Evolutionary conservation across 2,329 filamentous ascomycete species (phyloP).

Genomic region (Monilinia fructigena): DNA sequence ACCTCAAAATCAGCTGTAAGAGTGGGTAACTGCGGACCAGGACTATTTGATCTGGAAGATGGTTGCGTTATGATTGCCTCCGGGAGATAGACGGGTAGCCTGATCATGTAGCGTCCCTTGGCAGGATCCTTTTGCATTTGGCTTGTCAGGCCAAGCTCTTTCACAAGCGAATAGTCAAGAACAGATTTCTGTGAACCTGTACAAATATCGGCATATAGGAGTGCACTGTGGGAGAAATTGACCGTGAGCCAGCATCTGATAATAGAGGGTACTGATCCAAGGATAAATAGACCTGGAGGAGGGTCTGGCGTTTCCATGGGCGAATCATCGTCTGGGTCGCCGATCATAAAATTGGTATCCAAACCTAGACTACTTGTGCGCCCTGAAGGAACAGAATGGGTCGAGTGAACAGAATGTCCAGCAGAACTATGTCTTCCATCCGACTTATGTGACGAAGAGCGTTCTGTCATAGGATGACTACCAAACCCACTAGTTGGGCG

Average conservation of each 20-base stretch:
- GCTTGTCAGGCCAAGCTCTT: slow-evolving; percentile 68
- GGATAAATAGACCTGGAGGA: slow-evolving; percentile 78
- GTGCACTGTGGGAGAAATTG: slow-evolving; percentile 82
- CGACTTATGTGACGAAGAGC: slow-evolving; percentile 90
- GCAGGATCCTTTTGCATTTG: slow-evolving; percentile 65
- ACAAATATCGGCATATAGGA: slow-evolving; percentile 89
- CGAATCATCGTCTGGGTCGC: slow-evolving; percentile 64
- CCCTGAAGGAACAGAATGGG: slow-evolving; percentile 71
- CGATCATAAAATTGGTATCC: slow-evolving; percentile 67
- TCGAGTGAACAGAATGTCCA: slow-evolving; percentile 72
- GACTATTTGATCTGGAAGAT: slow-evolving; percentile 70
- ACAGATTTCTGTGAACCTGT: slow-evolving; percentile 86
- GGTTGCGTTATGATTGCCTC: slow-evolving; percentile 82
- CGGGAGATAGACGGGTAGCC: slow-evolving; percentile 81
- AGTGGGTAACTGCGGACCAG: slow-evolving; percentile 76
- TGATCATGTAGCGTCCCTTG: slow-evolving; percentile 62
- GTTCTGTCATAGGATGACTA: slow-evolving; percentile 79
- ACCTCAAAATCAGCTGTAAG: slow-evolving; percentile 78
- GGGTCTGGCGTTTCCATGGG: slow-evolving; percentile 71
- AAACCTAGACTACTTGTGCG: slow-evolving; percentile 86
- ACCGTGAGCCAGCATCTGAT: slow-evolving; percentile 93
- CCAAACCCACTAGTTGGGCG: slow-evolving; percentile 79
- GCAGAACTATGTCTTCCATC: slow-evolving; percentile 92
- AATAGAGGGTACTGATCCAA: slow-evolving; percentile 89
- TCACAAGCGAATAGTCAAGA: slow-evolving; percentile 73